Evolutionary conservation across 2,329 filamentous ascomycete genomes (phyloP), one percentile per base, ranked within the genome.

Genomic region (Hymenoscyphus scutula): DNA sequence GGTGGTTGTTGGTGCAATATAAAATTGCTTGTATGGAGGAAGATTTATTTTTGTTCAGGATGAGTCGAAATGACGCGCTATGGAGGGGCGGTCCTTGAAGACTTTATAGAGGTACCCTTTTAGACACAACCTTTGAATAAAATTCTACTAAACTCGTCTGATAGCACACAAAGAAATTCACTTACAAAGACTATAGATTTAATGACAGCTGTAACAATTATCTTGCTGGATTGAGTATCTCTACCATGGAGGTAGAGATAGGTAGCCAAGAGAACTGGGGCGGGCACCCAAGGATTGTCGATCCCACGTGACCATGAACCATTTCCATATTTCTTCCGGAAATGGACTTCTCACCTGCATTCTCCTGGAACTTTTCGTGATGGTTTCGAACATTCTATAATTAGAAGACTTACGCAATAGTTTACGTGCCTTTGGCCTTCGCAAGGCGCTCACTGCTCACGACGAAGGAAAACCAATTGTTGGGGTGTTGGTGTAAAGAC

Each of bases 81-180:
- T 59, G 25, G 37, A 23, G 25, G 34, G 41, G 54, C 38, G 34
- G 45, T 61, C 30, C 23, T 57, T 60, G n/a, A 51, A 45, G 25
- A 60, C 27, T 30, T 27, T 32, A 25, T 25, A n/a, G 15, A n/a
- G 29, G 19, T 15, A 54, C 27, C 32, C 11, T 34, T 34, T 45
- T 45, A n/a, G 5, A 45, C n/a, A 45, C 5, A 7, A 45, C 38
- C 3, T 45, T 19, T 45, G 38, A 5, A 34, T 15, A 8, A 23
- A 48, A 48, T 19, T 3, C 19, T 25, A 19, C 19, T 19, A 1
- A 19, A 23, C 15, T 48, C 2, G 3, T 48, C 3, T 25, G 7
- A 45, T n/a, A 8, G 17, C 7, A 41, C 37, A 19, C 5, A n/a
- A 48, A 3, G 10, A 23, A 11, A 11, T 25, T 48, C n/a, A 48